phyloP scores from a whole-genome alignment of 768 basidiomycete species.

The Mycena crocata region DNA sequence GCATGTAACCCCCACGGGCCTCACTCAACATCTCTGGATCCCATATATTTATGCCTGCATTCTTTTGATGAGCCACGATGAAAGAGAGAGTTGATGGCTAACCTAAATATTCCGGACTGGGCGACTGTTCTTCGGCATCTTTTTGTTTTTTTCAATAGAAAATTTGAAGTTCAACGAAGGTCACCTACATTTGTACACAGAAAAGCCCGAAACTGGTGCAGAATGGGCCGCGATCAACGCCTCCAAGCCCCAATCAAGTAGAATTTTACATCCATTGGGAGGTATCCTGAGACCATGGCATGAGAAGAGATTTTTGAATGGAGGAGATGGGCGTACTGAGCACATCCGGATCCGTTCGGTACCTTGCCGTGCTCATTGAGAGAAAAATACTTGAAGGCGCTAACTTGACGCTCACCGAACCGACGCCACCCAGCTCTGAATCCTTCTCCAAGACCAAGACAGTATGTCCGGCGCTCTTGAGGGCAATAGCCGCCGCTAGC shows the following conservation, averaged over 20 bases:
- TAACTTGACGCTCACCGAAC: constrained; percentile 1
- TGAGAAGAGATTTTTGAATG: background rate
- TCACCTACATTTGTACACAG: constrained; percentile 7
- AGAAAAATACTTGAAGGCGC: background rate
- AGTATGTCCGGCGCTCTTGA: constrained; percentile 17
- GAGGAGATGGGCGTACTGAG: background rate
- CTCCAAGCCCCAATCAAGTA: constrained; percentile 22
- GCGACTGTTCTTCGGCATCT: background rate
- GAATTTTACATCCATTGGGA: constrained; percentile 22
- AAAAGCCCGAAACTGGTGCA: background rate
- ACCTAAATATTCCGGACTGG: constrained; percentile 10
- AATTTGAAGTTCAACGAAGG: background rate
- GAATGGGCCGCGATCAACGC: background rate
- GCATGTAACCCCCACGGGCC: constrained; percentile 8
- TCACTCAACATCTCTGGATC: constrained; percentile 11
- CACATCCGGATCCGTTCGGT: constrained; percentile 17
- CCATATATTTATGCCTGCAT: background rate
- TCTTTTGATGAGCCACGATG: background rate
- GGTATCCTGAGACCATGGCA: background rate
- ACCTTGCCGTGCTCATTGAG: background rate
- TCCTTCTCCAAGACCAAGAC: constrained; percentile 28
- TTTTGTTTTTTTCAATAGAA: background rate
- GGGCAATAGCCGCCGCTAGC: constrained; percentile 18
- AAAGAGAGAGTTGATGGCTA: background rate
- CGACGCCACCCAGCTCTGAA: background rate